Evolutionary conservation across 345 rosid genomes (phyloP).

Genomic region (Eucalyptus fibrosa): DNA sequence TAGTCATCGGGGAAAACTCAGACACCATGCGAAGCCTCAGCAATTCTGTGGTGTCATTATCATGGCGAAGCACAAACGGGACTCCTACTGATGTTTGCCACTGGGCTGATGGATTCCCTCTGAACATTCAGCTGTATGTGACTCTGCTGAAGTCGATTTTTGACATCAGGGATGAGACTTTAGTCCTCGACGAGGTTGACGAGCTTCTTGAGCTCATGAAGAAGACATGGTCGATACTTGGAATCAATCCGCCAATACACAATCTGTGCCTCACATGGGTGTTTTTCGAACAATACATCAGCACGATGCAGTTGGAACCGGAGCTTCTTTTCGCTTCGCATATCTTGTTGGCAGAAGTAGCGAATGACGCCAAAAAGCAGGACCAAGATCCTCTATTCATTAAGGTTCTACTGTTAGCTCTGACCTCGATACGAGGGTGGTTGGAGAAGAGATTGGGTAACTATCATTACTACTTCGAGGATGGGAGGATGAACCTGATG

Average conservation of each 20-base stretch:
- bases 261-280: constrained; percentile 84
- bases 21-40: constrained; percentile 58
- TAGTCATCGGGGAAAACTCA: constrained; percentile 60
- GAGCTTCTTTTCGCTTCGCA: constrained; percentile 69
- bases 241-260: constrained; percentile 58
- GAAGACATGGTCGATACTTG: constrained; percentile 86
- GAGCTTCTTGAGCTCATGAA: constrained; percentile 80
- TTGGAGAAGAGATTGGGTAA: constrained; percentile 63
- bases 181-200: constrained; percentile 84
- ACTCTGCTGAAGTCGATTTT: constrained; percentile 59
- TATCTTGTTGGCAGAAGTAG: constrained; percentile 68
- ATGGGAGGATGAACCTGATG: constrained; percentile 38
- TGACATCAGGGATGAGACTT: constrained; percentile 64
- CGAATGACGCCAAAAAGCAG: constrained; percentile 55
- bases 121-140: constrained; percentile 57
- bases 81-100: constrained; percentile 69
- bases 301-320: constrained; percentile 53
- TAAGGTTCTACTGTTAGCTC: constrained; percentile 42
- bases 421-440: constrained; percentile 75
- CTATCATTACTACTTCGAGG: constrained; percentile 66
- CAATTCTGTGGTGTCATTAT: constrained; percentile 55
- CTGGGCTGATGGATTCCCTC: constrained; percentile 94
- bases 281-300: constrained; percentile 67
- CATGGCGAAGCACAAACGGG: constrained; percentile 59
- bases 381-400: constrained; percentile 54